Conservation (phyloP, 1,284 basidiomycete species). For the Stereum hirsutum region DNA sequence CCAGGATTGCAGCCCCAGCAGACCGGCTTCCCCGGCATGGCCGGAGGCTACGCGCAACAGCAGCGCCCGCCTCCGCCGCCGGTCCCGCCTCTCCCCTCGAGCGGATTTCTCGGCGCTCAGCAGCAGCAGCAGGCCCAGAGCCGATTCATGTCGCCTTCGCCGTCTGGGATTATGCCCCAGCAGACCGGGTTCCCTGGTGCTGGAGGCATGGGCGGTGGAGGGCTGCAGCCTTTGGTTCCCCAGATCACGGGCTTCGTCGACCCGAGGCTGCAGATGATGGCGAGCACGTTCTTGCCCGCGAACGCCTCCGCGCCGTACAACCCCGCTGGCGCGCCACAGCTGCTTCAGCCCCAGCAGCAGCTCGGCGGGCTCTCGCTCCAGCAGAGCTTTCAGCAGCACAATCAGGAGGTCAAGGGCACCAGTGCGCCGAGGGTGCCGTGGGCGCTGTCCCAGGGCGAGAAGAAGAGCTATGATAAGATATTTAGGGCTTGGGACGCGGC, state of each 20-base stretch:
- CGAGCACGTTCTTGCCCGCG: conserved; percentile 78
- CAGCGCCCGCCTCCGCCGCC: conserved; percentile 45
- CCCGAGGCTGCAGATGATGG: conserved; percentile 80
- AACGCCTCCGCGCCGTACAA: conserved; percentile 55
- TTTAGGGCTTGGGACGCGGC: conserved; percentile 93
- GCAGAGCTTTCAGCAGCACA: conserved; percentile 74
- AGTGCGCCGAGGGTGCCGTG: conserved; percentile 78
- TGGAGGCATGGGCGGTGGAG: conserved; percentile 20
- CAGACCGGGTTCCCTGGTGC: conserved; percentile 48
- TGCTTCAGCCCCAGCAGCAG: conserved; percentile 52
- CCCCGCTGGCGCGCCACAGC: conserved; percentile 55
- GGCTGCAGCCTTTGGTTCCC: conserved; percentile 46
- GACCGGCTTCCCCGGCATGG: conserved; percentile 36
- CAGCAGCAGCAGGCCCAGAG: conserved; percentile 31
- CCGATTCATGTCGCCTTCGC: conserved; percentile 41
- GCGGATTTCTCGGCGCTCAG: conserved; percentile 16
- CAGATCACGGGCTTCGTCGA: conserved; percentile 82
- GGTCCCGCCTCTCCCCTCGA: conserved; percentile 46
- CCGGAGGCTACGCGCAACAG: conserved; percentile 37
- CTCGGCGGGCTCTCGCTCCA: conserved; percentile 48
- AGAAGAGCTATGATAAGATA: conserved; percentile 95
- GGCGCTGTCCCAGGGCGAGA: conserved; percentile 85
- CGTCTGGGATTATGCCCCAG: conserved; percentile 42
- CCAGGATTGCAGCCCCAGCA: conserved; percentile 38
- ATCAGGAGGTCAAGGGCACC: conserved; percentile 65